Percentiles rank a stretch among this genome's conserved stretches.
Conservation (phyloP, 768 basidiomycete genomes). For the Rubroboletus pulcherrimus region DNA sequence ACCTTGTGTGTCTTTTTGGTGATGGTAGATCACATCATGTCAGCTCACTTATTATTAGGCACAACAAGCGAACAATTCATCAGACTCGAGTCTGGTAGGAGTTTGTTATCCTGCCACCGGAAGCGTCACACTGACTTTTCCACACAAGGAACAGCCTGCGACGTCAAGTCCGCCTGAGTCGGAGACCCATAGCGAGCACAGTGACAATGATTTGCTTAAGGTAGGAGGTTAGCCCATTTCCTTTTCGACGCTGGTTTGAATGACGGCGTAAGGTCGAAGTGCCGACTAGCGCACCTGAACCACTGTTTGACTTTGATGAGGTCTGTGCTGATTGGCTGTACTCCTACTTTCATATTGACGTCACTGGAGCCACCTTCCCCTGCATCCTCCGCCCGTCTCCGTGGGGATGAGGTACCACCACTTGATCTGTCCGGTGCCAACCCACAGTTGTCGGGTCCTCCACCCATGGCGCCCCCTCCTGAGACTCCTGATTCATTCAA, state of each 20-base stretch:
- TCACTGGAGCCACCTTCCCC: background rate
- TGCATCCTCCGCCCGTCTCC: background rate
- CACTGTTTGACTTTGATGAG: background rate
- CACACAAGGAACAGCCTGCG: background rate
- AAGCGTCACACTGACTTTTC: background rate
- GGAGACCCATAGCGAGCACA: background rate
- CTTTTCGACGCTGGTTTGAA: background rate
- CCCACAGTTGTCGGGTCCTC: too few species aligned
- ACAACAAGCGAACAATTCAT: background rate
- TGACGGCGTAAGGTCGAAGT: background rate
- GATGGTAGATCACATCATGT: background rate
- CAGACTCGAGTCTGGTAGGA: too few species aligned
- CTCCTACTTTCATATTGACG: background rate
- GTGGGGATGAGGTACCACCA: background rate
- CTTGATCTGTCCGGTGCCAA: too few species aligned
- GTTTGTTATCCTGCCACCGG: too few species aligned
- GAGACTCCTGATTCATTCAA: background rate
- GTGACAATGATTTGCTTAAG: background rate
- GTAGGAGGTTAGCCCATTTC: background rate
- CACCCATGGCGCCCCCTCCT: too few species aligned
- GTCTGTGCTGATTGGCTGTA: background rate
- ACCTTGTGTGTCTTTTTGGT: background rate
- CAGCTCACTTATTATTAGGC: background rate
- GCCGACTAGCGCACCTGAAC: background rate
- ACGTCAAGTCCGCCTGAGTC: background rate